Base-by-base conservation (phyloP, 805 yeast species). In the Saccharomycopsis fodiens region DNA sequence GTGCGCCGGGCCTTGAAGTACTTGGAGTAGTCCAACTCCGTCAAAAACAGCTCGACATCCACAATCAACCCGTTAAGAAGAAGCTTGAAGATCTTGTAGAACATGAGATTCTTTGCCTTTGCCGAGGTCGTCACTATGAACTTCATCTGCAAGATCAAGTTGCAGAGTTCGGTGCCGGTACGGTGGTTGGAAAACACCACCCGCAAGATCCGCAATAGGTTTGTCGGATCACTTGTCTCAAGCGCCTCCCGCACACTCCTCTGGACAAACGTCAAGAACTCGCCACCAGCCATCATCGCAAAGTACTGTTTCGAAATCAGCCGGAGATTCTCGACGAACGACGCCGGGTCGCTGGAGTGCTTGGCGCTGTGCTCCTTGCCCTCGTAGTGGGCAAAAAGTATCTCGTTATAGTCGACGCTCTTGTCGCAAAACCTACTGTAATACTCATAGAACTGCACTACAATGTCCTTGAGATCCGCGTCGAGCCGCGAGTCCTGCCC, bases 1-100 rank as follows among this genome's bases (percentile, higher is more conserved):
- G 25, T 20, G n/a, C 30, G 41, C 23, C 41, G 34, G 22, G 42
- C 44, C 17, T 19, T 30, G 13, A 45, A 31, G 16, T 39, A 50
- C 13, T 17, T 17, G 13, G 17, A 22, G 23, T 36, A 44, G 16
- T 43, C 41, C 17, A 47, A 47, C 13, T 47, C 48, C 3, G 41
- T 32, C 4, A 50, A 35, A 35, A 40, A 50, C 19, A 43, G 31
- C 22, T 50, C 48, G 29, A 50, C 37, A 35, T 50, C 53, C 29
- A 44, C 37, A 13, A 50, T 41, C 12, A 50, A 16, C 12, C 48
- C 47, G 25, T 44, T 21, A 15, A 47, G 42, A 15, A 50, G 17
- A 16, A 44, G 37, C 21, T 44, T 43, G 45, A 50, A 50, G 20
- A 47, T 34, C 29, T 50, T 50, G 15, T 47, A 37, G 39, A 44